Evolutionary conservation across 2,329 filamentous ascomycete species (phyloP), one percentile per base, ranked within the genome.

Genomic region (Cladosporium phlei): DNA sequence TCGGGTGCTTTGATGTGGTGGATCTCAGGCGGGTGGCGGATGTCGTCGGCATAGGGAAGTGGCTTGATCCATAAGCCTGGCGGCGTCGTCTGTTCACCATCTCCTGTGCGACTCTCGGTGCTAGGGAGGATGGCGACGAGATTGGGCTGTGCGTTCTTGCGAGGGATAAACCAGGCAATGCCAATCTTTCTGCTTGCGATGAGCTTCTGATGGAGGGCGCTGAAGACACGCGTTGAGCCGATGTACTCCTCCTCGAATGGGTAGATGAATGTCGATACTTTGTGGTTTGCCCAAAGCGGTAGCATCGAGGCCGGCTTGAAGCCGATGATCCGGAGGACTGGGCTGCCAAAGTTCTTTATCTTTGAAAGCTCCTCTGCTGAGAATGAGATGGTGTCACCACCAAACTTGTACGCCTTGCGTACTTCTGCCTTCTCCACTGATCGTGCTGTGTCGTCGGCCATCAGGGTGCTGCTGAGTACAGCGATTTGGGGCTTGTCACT

Each of bases 381-480:
- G 64, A 98, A 98, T 38, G 85, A 78, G 37, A 98, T 80, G 38
- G 88, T 88, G 55, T 95, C 88, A 29, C 88, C 90, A 10, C 91
- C 93, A 61, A 97, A 97, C 59, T 93, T 96, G 73, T 93, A 98
- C 0, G 91, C 93, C 66, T 93, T 96, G 49, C 85, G 85, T 16
- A 94, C 79, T 59, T 97, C 89, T 3, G 70, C 70, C 56, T 90
- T 90, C 52, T 94, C 84, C 1, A 97, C 81, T 0, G 81, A 80
- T 28, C 83, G 77, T 2, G 84, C 79, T 14, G 82, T 89, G 56
- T 94, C 88, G 51, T 88, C 86, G 3, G 88, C 84, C 46, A 90
- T 76, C 47, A 83, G 80, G 1, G 81, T 83, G 0, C 87, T 93
- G 57, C 85, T 79, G 1, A 86, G 82, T 10, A 79, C 74, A 1